Evolutionary conservation across 2,329 filamentous ascomycete genomes (phyloP).

Genomic region (Lachnellula subtilissima): DNA sequence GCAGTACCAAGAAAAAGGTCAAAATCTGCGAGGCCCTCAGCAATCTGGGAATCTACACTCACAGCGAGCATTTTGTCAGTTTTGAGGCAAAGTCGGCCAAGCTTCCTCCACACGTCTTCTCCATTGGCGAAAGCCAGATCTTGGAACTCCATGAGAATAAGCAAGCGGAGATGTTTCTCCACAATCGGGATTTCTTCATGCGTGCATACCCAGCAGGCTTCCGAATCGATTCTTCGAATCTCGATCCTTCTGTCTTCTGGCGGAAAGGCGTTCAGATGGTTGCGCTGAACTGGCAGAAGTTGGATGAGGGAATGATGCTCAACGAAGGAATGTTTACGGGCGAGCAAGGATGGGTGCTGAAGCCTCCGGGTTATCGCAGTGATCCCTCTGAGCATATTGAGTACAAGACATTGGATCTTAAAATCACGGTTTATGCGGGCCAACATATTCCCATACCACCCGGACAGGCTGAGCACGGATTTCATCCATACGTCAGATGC

Average conservation of each 20-base stretch:
- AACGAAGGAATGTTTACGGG: conserved; percentile 89
- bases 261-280: conserved; percentile 85
- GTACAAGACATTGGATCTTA: conserved; percentile 56
- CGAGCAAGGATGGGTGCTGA: conserved; percentile 78
- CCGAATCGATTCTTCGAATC: conserved; percentile 77
- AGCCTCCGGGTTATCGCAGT: conserved; percentile 68
- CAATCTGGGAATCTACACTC: conserved; percentile 76
- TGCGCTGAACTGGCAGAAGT: conserved; percentile 88
- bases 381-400: conserved; percentile 32
- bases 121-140: conserved; percentile 59
- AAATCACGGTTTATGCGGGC: conserved; percentile 69
- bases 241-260: conserved; percentile 83
- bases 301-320: conserved; percentile 92
- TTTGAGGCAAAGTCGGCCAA: conserved; percentile 61
- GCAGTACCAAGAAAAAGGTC: conserved; percentile 27
- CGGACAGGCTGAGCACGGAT: conserved; percentile 43
- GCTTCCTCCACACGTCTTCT: conserved; percentile 63
- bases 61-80: conserved; percentile 73
- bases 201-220: conserved; percentile 81
- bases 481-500: conserved; percentile 72
- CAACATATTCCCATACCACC: conserved; percentile 68
- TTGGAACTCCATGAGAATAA: conserved; percentile 54
- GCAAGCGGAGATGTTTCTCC: conserved; percentile 62
- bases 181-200: conserved; percentile 81
- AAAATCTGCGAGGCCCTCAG: conserved; percentile 69